These are phyloP conservation scores for Trebouxiophyceae sp. DNA, from an alignment of 163 green algal species.

Conservation along the genomic window DNA sequence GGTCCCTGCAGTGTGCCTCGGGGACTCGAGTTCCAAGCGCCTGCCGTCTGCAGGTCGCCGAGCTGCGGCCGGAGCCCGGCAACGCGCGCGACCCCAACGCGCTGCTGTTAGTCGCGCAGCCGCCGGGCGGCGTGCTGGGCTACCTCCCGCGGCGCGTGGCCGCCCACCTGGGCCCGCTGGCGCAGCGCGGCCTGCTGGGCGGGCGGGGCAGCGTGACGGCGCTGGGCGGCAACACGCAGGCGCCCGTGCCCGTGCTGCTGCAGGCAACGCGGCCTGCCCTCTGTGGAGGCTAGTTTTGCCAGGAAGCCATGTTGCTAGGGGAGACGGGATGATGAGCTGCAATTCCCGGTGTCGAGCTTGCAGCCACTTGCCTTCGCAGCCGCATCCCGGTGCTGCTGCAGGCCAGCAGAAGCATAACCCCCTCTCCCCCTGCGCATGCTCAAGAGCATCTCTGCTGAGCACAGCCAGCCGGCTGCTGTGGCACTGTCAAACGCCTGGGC, in stretches of 20 bases:
- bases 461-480: too few relatives aligned
- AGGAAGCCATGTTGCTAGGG: neutral
- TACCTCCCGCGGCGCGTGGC: constrained; percentile 49
- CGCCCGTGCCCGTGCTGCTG: constrained; percentile 17
- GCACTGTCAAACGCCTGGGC: too few relatives aligned
- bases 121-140: constrained; percentile 20
- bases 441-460: too few relatives aligned
- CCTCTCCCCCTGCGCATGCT: too few relatives aligned
- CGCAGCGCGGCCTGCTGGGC: constrained; percentile 32
- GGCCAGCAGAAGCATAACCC: too few relatives aligned
- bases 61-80: constrained; percentile 29
- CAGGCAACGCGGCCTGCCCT: constrained; percentile 10
- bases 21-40: constrained; percentile 5
- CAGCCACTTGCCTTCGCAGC: too few relatives aligned
- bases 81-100: constrained; percentile 46
- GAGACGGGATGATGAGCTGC: too few relatives aligned
- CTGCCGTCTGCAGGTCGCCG: constrained; percentile 3
- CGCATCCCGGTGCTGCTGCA: too few relatives aligned
- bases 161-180: constrained; percentile 38
- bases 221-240: constrained; percentile 6
- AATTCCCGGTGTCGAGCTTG: too few relatives aligned
- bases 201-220: constrained; percentile 27
- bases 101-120: constrained; percentile 23
- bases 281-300: too few relatives aligned
- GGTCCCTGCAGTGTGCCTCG: constrained; percentile 26